Evolutionary conservation across 805 yeast species (phyloP).

Genomic region (Lachancea cidri): DNA sequence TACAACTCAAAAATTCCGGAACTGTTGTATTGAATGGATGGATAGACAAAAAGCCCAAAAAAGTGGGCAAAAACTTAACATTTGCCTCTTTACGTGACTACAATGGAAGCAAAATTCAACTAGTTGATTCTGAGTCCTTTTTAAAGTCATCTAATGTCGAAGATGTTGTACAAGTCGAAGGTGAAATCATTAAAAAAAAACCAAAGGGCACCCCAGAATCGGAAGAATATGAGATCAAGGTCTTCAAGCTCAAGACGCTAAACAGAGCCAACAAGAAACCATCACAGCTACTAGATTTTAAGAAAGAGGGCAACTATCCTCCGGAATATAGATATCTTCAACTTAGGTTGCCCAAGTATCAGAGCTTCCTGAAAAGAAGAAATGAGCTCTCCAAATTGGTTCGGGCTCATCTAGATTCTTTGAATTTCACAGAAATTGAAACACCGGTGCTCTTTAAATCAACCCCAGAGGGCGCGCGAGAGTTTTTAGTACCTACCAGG

Average conservation of each 20-base stretch:
- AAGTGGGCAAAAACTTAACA: constrained; percentile 54
- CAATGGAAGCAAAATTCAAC: constrained; percentile 61
- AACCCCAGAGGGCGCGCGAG: constrained; percentile 98
- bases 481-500: constrained; percentile 90
- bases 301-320: constrained; percentile 53
- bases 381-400: constrained; percentile 48
- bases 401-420: constrained; percentile 38
- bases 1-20: constrained; percentile 5
- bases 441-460: constrained; percentile 92
- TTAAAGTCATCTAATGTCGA: constrained; percentile 56
- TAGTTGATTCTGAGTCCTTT: constrained; percentile 40
- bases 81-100: constrained; percentile 76
- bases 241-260: constrained; percentile 47
- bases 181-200: constrained; percentile 37
- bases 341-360: constrained; percentile 56
- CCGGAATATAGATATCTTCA: constrained; percentile 79
- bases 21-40: constrained; percentile 70
- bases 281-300: constrained; percentile 57
- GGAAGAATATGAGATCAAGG: constrained; percentile 52
- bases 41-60: constrained; percentile 70
- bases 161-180: constrained; percentile 66
- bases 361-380: constrained; percentile 50
- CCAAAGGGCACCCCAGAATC: constrained; percentile 27
- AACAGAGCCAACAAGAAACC: constrained; percentile 62
- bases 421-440: constrained; percentile 73